These are phyloP conservation scores for Paradendryphiella salina DNA, from an alignment of 2,329 filamentous ascomycete species.

Conservation along the genomic window DNA sequence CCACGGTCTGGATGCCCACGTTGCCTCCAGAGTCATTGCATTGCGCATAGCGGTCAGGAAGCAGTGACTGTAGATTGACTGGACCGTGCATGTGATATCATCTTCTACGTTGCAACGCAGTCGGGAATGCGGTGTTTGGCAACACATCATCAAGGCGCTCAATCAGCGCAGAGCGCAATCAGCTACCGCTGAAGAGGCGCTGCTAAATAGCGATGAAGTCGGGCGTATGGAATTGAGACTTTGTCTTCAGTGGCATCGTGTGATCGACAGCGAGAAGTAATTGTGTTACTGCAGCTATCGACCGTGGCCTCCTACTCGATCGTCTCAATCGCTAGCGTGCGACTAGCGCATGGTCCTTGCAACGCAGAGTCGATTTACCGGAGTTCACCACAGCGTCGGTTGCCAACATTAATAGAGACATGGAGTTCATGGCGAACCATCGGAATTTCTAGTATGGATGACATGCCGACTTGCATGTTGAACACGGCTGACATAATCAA, in stretches of 20 bases:
- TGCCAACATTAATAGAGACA: neutral
- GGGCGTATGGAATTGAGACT: slow-evolving; percentile 2
- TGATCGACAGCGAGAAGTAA: slow-evolving; percentile 9
- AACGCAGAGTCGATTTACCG: neutral
- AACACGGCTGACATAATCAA: too few relatives aligned
- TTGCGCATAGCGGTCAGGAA: slow-evolving; percentile 2
- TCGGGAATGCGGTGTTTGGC: slow-evolving; percentile 6
- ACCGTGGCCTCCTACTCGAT: slow-evolving; percentile 9
- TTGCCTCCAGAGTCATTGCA: neutral
- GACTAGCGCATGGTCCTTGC: neutral
- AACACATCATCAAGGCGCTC: slow-evolving; percentile 9
- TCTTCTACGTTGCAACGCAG: neutral
- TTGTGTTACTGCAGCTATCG: slow-evolving; percentile 1
- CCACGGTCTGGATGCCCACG: neutral
- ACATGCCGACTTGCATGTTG: too few relatives aligned
- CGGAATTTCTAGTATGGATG: neutral
- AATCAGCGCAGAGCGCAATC: slow-evolving; percentile 4
- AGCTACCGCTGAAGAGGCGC: neutral
- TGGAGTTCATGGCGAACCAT: neutral
- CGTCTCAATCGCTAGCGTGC: slow-evolving; percentile 4
- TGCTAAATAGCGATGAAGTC: neutral
- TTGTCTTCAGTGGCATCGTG: slow-evolving; percentile 4
- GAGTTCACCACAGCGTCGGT: neutral
- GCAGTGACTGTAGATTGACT: slow-evolving; percentile 3
- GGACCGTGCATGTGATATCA: slow-evolving; percentile 6